Evolutionary conservation across 352 stramenopile species (phyloP).

Genomic region (Elongisporangium undulatum): DNA sequence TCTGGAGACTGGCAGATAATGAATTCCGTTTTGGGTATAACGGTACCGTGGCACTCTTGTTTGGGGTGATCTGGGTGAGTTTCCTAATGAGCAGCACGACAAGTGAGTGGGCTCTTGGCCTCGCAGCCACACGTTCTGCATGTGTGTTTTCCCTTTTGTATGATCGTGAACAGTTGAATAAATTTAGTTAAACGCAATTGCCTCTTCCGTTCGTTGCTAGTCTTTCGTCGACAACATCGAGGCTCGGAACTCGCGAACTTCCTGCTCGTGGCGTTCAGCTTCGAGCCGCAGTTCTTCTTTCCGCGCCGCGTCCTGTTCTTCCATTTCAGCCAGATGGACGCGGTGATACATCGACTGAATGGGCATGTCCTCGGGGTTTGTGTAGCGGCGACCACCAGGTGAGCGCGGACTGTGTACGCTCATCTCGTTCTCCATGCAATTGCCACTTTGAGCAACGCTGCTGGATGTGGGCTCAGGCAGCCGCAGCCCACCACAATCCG

Average conservation of each 20-base stretch:
- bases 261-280: conserved; percentile 38
- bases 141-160: not conserved
- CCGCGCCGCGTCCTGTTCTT: conserved; percentile 35
- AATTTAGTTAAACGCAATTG: not conserved
- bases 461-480: not conserved
- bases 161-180: not conserved
- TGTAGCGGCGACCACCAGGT: conserved; percentile 9
- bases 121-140: not conserved
- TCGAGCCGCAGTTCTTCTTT: conserved; percentile 41
- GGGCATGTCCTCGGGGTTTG: conserved; percentile 53
- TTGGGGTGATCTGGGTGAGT: not conserved
- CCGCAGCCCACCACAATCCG: not conserved
- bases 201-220: not conserved
- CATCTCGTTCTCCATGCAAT: not conserved
- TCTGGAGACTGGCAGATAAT: not conserved
- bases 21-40: not conserved
- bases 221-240: conserved; percentile 18
- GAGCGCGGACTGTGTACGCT: not conserved
- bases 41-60: not conserved
- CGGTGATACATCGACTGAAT: conserved; percentile 79
- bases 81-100: not conserved
- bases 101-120: not conserved
- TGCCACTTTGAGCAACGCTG: not conserved
- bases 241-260: conserved; percentile 63
- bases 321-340: conserved; percentile 49